Base-by-base conservation (phyloP, 1,139 yeast genomes). In the Geotrichum klebahnii region DNA sequence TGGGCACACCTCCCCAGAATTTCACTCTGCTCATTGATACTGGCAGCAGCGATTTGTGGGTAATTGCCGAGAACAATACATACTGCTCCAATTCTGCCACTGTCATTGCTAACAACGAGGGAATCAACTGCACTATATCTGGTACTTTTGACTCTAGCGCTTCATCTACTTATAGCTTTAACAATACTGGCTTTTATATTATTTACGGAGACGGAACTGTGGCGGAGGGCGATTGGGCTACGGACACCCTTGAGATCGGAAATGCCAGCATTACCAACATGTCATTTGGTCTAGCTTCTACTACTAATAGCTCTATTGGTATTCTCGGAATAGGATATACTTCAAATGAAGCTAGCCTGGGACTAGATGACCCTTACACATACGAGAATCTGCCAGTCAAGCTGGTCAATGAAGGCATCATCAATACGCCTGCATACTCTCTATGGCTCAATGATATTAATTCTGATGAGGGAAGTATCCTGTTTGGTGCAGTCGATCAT, bases 21-120 rank as follows among this genome's bases (percentile, higher is more conserved):
- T 53, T 61, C 26, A 50, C 53, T 29, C 60, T 60, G 5, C 51
- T 62, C 54, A 64, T 83, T 38, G 88, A 82, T 60, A 80, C 88
- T 4, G 88, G 87, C 0, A 80, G 85, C 1, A 73, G 84, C 8
- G 89, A 82, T 62, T 67, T 81, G 57, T 82, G 88, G 88, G 77
- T 81, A 26, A 64, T 65, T 56, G 61, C 64, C 37, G 51, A 59
- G 17, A 55, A 53, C n/a, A 69, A 68, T 54, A 67, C 70, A 3
- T 65, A 42, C 35, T 48, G 82, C 16, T 72, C 79, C 2, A 35
- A 42, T 29, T 77, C 23, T 16, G 49, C 40, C 12, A 41, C 53
- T 6, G 50, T 40, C 20, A 53, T 56, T 37, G 44, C 51, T 4
- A 33, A 35, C 12, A 49, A 54, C 36, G 53, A 52, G 10, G 50